Evolutionary conservation across 306 rosid genomes (phyloP).

Genomic region (Dalbergia cochinchinensis): DNA sequence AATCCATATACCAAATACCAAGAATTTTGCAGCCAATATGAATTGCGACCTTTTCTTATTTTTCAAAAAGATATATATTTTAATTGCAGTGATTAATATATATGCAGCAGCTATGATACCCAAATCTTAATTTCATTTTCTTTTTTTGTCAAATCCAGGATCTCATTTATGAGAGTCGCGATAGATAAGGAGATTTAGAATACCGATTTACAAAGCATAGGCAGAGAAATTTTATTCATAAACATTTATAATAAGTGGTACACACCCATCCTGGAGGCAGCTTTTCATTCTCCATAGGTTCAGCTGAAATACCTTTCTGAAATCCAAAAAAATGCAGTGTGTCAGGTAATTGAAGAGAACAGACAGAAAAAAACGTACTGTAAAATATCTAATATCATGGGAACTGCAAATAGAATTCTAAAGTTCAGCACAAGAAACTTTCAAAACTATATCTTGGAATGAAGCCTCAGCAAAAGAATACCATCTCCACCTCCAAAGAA

Average conservation of each 20-base stretch:
- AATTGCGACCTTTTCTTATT: not conserved
- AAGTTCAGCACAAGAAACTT: conserved; percentile 26
- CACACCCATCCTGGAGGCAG: conserved; percentile 89
- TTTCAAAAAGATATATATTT: conserved; percentile 16
- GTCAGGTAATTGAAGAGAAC: conserved; percentile 35
- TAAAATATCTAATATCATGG: conserved; percentile 32
- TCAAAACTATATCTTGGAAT: too few relatives aligned
- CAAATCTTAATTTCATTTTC: conserved; percentile 19
- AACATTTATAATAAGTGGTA: conserved; percentile 42
- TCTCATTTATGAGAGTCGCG: not conserved
- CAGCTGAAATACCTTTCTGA: conserved; percentile 68
- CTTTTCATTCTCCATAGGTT: conserved; percentile 52
- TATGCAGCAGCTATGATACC: conserved; percentile 12
- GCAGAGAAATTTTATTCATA: conserved; percentile 24
- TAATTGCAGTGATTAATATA: conserved; percentile 25
- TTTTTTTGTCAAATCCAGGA: not conserved
- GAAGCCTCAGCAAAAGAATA: not conserved
- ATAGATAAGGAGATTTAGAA: conserved; percentile 19
- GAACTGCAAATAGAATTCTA: conserved; percentile 32
- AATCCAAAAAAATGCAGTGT: conserved; percentile 45
- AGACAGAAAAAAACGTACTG: conserved; percentile 29
- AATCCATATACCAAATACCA: conserved; percentile 15
- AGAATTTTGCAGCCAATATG: not conserved
- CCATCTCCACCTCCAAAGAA: conserved; percentile 1
- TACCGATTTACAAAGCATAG: not conserved